Evolutionary conservation across 2,329 filamentous ascomycete genomes (phyloP).

Genomic region (Venturia effusa): DNA sequence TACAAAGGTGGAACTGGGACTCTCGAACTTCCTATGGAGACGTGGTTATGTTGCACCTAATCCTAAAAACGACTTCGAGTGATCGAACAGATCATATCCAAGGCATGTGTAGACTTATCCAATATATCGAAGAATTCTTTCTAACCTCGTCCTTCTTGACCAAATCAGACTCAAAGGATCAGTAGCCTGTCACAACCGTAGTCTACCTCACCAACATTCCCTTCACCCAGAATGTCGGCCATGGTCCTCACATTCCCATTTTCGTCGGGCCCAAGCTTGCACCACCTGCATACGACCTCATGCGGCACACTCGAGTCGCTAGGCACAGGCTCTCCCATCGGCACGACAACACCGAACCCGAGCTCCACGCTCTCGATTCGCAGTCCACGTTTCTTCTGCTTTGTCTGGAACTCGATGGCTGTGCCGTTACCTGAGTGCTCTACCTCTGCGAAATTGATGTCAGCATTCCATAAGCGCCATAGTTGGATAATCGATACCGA

Average conservation of each 20-base stretch:
- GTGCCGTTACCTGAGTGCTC: neutral
- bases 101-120: neutral
- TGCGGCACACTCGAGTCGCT: no score
- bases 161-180: neutral
- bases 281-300: neutral
- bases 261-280: neutral
- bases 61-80: slow-evolving; percentile 23
- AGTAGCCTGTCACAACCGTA: neutral
- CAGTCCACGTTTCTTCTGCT: neutral
- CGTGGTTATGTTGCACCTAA: slow-evolving; percentile 34
- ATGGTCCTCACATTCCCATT: neutral
- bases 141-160: neutral
- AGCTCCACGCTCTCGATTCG: neutral
- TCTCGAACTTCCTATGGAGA: slow-evolving; percentile 30
- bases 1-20: slow-evolving; percentile 32
- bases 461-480: neutral
- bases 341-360: neutral
- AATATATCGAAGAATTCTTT: neutral
- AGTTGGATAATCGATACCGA: neutral
- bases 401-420: neutral
- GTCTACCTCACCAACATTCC: neutral
- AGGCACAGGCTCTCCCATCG: neutral
- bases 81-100: neutral
- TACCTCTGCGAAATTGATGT: neutral
- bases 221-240: neutral